Evolutionary conservation across 2,329 filamentous ascomycete genomes (phyloP), one percentile per base, ranked within the genome.

Genomic region (Colletotrichum navitas): DNA sequence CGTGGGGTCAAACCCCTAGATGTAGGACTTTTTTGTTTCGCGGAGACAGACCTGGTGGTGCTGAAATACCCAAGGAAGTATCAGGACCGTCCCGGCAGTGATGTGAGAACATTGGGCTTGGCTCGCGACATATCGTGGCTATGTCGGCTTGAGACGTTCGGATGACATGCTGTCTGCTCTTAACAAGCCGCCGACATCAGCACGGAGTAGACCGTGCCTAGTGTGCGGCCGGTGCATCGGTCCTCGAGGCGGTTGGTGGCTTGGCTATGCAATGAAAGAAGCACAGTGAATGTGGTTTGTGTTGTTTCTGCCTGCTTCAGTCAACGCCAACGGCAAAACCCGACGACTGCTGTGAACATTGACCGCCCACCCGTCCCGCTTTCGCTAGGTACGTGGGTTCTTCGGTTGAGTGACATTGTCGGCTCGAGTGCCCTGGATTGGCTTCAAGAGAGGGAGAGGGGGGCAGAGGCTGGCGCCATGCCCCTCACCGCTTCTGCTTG

Each of bases 361-460:
- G 21, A 51, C 24, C 24, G n/a, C 4, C 52, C 16, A 45, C 4
- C 52, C n/a, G 21, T 26, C 41, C 43, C 34, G 52, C 32, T 12
- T 18, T 45, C 36, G 52, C 51, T 62, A 39, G 51, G 34, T n/a
- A 5, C 49, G 21, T 55, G 43, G 39, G n/a, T 18, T 41, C 55
- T 41, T 41, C 18, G 8, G 34, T 26, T 26, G n/a, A 60, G 59
- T 21, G 63, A 26, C 67, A 32, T 58, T n/a, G 16, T 45, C 63
- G 45, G 64, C 34, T 36, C 63, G n/a, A 68, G 18, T 56, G 63
- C 58, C 36, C 68, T 47, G 52, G 29, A 59, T 51, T 59, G 51
- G 52, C 58, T 14, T 51, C 43, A 43, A 11, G n/a, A 43, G 29
- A 29, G 3, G 5, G 43, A 11, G n/a, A 12, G 49, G 29, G 45